Conservation (phyloP, 2,329 filamentous ascomycete species). For the Furcasterigmium sp. region DNA sequence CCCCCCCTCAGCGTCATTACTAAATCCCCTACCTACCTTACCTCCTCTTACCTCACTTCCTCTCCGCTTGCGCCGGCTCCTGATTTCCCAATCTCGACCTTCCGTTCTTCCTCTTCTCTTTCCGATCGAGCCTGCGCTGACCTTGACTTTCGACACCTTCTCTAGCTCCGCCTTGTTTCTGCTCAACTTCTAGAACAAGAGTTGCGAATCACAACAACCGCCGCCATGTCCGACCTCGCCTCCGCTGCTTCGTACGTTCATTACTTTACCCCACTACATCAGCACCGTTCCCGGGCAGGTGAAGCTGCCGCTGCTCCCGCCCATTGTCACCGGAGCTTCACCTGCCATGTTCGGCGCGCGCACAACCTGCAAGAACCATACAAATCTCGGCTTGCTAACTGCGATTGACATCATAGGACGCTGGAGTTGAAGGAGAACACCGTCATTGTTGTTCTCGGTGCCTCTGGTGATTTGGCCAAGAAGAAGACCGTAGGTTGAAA, state of each 20-base stretch:
- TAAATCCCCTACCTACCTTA: slow-evolving; percentile 10
- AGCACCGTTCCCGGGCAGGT: too few relatives aligned
- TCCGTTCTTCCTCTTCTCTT: not conserved
- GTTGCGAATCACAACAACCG: slow-evolving; percentile 2
- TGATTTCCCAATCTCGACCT: slow-evolving; percentile 3
- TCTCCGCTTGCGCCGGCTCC: slow-evolving; percentile 8
- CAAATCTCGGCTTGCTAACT: not conserved
- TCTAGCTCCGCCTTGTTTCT: not conserved
- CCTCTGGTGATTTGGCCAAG: slow-evolving; percentile 96
- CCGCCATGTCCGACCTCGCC: slow-evolving; percentile 15
- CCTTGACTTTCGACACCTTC: not conserved
- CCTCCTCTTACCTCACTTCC: slow-evolving; percentile 3
- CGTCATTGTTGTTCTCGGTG: slow-evolving; percentile 90
- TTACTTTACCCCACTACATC: slow-evolving; percentile 13
- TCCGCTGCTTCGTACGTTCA: slow-evolving; percentile 17
- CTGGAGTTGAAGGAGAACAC: slow-evolving; percentile 99
- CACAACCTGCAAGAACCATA: not conserved
- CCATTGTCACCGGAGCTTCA: not conserved
- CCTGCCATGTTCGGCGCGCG: slow-evolving; percentile 1
- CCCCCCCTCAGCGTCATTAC: slow-evolving; percentile 14
- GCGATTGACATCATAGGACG: slow-evolving; percentile 46
- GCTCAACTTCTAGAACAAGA: slow-evolving; percentile 3
- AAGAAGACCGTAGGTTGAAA: slow-evolving; percentile 95
- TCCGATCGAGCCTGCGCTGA: not conserved
- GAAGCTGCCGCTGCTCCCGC: not conserved